These are phyloP conservation scores for Graphium sp. DNA, from an alignment of 2,329 filamentous ascomycete genomes.

Conservation along the genomic window DNA sequence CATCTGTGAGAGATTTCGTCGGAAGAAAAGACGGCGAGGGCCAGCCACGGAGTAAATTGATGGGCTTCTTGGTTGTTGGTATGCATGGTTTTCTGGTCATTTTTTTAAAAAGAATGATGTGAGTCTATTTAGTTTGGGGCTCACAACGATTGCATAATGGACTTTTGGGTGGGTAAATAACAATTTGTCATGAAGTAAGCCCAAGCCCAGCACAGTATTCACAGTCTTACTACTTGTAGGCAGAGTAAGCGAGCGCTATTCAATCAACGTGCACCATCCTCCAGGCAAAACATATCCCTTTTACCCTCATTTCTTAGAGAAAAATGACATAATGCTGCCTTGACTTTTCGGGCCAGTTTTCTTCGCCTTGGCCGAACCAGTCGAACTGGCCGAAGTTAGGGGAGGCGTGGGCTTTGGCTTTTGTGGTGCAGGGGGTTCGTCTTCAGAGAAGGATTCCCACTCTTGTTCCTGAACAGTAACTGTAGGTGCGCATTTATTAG, in stretches of 20 bases:
- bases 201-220: too few species aligned
- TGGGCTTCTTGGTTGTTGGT: constrained; percentile 19
- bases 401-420: constrained; percentile 34
- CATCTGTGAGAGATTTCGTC: constrained; percentile 38
- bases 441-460: constrained; percentile 91
- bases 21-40: constrained; percentile 49
- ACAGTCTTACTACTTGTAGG: too few species aligned
- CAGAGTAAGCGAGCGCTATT: too few species aligned
- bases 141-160: too few species aligned
- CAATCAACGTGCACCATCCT: too few species aligned
- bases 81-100: too few species aligned
- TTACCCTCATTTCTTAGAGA: constrained; percentile 77
- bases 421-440: constrained; percentile 45
- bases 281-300: too few species aligned
- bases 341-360: constrained; percentile 46
- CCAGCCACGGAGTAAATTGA: constrained; percentile 56
- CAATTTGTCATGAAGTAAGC: too few species aligned
- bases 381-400: constrained; percentile 24
- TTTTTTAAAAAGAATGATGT: too few species aligned
- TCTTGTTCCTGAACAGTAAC: constrained; percentile 71
- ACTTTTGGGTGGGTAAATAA: too few species aligned
- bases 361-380: constrained; percentile 30
- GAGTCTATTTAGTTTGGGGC: too few species aligned
- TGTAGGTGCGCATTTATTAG: constrained; percentile 15
- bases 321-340: constrained; percentile 86